phyloP scores from a whole-genome alignment of 768 basidiomycete genomes.

The Chiua virens region DNA sequence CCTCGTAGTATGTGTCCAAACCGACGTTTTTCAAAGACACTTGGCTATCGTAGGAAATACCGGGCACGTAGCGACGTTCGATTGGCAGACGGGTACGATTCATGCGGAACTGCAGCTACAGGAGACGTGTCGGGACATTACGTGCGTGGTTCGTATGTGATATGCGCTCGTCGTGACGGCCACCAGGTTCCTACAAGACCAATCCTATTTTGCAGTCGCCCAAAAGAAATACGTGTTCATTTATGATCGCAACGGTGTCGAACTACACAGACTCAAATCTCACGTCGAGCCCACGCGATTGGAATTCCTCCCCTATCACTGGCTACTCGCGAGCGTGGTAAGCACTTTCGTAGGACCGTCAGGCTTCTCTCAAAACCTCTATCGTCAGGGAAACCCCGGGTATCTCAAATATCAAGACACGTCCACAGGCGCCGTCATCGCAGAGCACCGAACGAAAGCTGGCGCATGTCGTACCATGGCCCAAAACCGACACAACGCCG shows the following conservation, averaged over 20 bases:
- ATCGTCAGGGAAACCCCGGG: slow-evolving; percentile 74
- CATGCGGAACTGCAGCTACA: slow-evolving; percentile 86
- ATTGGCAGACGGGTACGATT: slow-evolving; percentile 85
- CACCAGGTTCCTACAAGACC: slow-evolving; percentile 84
- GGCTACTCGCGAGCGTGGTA: slow-evolving; percentile 84
- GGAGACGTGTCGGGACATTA: slow-evolving; percentile 91
- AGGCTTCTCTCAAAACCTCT: not conserved
- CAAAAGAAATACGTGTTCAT: slow-evolving; percentile 97
- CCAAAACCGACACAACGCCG: slow-evolving; percentile 91
- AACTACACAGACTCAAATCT: slow-evolving; percentile 79
- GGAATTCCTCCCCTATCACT: slow-evolving; percentile 94
- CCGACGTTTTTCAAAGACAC: slow-evolving; percentile 48
- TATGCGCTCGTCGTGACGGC: not conserved
- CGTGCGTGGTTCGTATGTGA: slow-evolving; percentile 46
- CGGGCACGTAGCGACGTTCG: slow-evolving; percentile 91
- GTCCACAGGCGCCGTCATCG: slow-evolving; percentile 84
- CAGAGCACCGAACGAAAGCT: slow-evolving; percentile 87
- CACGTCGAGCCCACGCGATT: slow-evolving; percentile 89
- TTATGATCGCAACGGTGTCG: slow-evolving; percentile 92
- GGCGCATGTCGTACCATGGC: slow-evolving; percentile 84
- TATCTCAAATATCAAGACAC: slow-evolving; percentile 97
- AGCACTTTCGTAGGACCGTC: slow-evolving; percentile 27
- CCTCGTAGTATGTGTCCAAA: not conserved
- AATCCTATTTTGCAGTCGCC: slow-evolving; percentile 91
- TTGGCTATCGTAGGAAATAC: slow-evolving; percentile 79